Evolutionary conservation across 2,329 filamentous ascomycete species (phyloP).

Genomic region (Diplodia seriata): DNA sequence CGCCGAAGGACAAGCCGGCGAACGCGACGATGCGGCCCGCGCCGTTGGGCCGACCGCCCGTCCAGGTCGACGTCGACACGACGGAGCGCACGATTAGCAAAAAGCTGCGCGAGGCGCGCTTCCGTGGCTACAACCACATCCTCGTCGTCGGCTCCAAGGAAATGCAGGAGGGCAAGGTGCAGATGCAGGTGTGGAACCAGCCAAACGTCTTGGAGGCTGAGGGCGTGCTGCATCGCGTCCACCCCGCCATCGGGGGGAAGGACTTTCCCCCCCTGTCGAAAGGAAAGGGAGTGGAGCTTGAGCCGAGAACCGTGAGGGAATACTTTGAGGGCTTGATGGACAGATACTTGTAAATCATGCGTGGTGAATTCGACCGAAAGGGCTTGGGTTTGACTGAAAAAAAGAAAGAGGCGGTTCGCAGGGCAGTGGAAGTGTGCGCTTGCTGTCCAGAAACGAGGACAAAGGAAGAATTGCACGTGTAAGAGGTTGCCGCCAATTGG

Average conservation of each 20-base stretch:
- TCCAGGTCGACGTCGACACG: constrained; percentile 74
- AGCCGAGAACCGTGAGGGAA: background rate
- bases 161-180: constrained; percentile 35
- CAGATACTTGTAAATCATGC: constrained; percentile 8
- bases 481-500: background rate
- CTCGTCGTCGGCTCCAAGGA: constrained; percentile 68
- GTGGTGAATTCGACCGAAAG: background rate
- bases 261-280: background rate
- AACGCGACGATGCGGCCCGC: constrained; percentile 47
- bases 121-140: constrained; percentile 75
- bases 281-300: constrained; percentile 2
- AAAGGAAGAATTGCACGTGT: background rate
- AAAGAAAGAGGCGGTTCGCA: background rate
- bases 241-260: too few species aligned
- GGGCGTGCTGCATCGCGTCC: background rate
- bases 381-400: background rate
- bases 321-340: constrained; percentile 26
- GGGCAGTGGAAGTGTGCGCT: too few species aligned
- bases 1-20: constrained; percentile 31
- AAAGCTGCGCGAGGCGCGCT: constrained; percentile 76
- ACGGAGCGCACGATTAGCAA: constrained; percentile 67
- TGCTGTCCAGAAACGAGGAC: background rate
- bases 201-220: background rate
- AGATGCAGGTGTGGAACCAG: constrained; percentile 28
- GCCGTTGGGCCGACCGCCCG: constrained; percentile 59